Percentiles rank a stretch among this genome's conserved stretches.
These are phyloP conservation scores for Paracoccidioides lutzii DNA, from an alignment of 2,329 filamentous ascomycete species.

Conservation along the genomic window DNA sequence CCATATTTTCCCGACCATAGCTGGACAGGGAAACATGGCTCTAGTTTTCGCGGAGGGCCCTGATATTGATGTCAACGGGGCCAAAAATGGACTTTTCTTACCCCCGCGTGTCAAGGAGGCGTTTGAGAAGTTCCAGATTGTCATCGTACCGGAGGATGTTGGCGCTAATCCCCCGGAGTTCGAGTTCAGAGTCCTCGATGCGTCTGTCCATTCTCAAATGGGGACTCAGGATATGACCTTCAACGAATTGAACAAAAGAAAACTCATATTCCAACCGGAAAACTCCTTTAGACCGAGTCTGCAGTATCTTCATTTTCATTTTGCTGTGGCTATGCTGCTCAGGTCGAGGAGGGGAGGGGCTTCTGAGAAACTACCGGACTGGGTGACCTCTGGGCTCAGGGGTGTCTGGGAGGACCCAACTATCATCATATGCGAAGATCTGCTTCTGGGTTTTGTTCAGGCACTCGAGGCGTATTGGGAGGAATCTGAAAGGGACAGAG, in stretches of 20 bases:
- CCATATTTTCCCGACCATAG: not conserved
- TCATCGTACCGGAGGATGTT: not conserved
- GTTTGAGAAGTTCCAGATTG: constrained; percentile 2
- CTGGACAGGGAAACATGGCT: not conserved
- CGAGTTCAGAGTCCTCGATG: not conserved
- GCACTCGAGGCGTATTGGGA: not conserved
- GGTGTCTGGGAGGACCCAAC: not conserved
- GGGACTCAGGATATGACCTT: not conserved
- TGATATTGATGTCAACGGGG: not conserved
- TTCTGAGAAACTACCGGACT: not conserved
- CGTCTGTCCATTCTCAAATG: not conserved
- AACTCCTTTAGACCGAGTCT: not conserved
- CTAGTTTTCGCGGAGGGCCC: not conserved
- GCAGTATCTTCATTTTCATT: not conserved
- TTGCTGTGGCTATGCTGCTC: not conserved
- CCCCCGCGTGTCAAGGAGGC: not conserved
- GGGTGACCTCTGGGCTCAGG: not conserved
- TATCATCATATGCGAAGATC: not conserved
- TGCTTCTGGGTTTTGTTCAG: not conserved
- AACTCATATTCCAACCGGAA: not conserved
- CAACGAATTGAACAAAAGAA: not conserved
- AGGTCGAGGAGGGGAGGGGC: not conserved
- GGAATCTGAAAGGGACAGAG: not conserved
- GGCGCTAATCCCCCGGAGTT: not conserved
- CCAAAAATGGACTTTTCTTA: not conserved